A percentile compares a stretch with the other conserved stretches of the same genome.
These are phyloP conservation scores for Gonium pectorale DNA, from an alignment of 139 green algal genomes.

Conservation along the genomic window DNA sequence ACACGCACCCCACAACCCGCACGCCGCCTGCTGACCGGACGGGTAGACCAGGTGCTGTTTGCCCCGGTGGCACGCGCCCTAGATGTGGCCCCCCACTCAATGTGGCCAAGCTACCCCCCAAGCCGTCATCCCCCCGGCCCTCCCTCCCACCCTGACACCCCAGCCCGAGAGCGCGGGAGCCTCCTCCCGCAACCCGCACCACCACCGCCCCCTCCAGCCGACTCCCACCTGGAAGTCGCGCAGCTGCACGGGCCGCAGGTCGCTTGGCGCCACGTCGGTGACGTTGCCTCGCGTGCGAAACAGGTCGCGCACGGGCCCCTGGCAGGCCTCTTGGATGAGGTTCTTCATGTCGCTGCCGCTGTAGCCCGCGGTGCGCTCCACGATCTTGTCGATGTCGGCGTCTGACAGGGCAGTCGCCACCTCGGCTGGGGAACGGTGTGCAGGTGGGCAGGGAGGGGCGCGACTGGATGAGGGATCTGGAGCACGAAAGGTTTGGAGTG, in stretches of 20 bases:
- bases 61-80: too few species aligned
- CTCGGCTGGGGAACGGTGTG: conserved; percentile 17
- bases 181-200: neutral
- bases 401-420: conserved; percentile 62
- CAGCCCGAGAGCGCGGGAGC: neutral
- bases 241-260: conserved; percentile 81
- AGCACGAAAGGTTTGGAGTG: too few species aligned
- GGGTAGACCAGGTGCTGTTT: too few species aligned
- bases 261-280: conserved; percentile 60
- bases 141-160: neutral
- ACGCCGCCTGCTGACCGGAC: too few species aligned
- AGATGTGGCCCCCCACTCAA: too few species aligned
- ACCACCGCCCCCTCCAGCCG: too few species aligned
- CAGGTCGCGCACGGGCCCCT: conserved; percentile 55
- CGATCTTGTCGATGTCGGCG: conserved; percentile 78
- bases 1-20: too few species aligned
- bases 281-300: conserved; percentile 43
- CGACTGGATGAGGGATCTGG: neutral
- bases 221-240: conserved; percentile 77
- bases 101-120: too few species aligned
- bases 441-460: neutral
- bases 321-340: conserved; percentile 94
- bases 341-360: conserved; percentile 93
- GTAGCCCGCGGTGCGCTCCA: conserved; percentile 64
- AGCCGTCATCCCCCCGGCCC: too few species aligned